Evolutionary conservation across 176 grass and related monocot species (phyloP), one percentile per base, ranked within the genome.

Genomic region (Cenchrus fungigraminus): DNA sequence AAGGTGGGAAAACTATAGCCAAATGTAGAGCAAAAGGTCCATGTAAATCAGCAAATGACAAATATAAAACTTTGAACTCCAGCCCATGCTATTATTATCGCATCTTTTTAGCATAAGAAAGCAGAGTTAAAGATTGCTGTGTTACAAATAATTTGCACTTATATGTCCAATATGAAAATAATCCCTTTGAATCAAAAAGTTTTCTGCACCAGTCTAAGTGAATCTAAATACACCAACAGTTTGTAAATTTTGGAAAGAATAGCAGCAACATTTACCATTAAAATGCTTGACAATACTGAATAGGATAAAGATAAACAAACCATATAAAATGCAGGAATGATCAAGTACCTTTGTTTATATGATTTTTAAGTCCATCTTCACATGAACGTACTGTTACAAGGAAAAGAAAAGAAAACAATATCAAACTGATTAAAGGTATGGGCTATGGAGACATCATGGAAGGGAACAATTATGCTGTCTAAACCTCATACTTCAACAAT

Each of bases 321-420:
- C 40, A 64, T 50, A 70, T 74, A 68, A 75, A 45, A 57, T 9
- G 76, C 67, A 75, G 20, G 20, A 76, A 72, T 54, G 46, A 31
- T 1, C 14, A 87, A 76, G 58, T 87, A 94, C 92, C 90, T 73
- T 88, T 90, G 4, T 80, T 64, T 66, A 92, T 74, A 80, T 87
- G 83, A 86, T 80, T 82, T 76, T 83, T 52, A 79, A 95, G 87
- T n/a, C 85, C 85, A 31, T 71, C 71, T 67, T 91, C 87, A 10
- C 90, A 92, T 71, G 77, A 85, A 49, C 46, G 60, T 63, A 95
- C 92, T 95, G 51, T 20, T 57, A 55, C 17, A 50, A 65, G 61
- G 73, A 73, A 68, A 79, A 51, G 76, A 12, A 40, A 53, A 40
- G 3, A 32, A 50, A 9, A 65, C 42, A 75, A 68, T 70, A 71